Conservation (phyloP, 2,329 filamentous ascomycete genomes). For the Pleomassaria siparia region DNA sequence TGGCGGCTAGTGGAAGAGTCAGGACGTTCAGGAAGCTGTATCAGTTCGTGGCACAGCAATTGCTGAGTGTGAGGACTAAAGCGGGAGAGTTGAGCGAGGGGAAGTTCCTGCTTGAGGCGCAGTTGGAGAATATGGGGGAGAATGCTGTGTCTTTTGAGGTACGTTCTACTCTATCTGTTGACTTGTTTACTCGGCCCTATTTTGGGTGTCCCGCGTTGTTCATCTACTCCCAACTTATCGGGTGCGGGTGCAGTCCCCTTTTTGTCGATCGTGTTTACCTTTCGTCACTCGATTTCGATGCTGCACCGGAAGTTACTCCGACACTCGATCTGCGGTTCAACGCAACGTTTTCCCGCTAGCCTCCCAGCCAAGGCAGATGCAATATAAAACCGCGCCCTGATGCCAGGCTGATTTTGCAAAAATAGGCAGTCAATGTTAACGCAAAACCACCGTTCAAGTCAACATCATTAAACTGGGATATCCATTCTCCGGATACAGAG, state of each 20-base stretch:
- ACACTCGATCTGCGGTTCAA: no score
- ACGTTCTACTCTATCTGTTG: no score
- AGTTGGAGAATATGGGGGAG: constrained; percentile 93
- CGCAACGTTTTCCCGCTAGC: not conserved
- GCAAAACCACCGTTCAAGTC: constrained; percentile 57
- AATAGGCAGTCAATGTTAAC: constrained; percentile 47
- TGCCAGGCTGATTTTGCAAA: constrained; percentile 9
- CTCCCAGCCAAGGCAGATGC: not conserved
- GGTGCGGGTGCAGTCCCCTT: not conserved
- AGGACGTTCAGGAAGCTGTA: constrained; percentile 93
- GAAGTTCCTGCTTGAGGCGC: constrained; percentile 82
- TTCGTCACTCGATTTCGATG: constrained; percentile 7
- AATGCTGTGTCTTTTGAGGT: constrained; percentile 77
- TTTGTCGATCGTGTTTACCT: not conserved
- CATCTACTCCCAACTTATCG: constrained; percentile 11
- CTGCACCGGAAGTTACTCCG: constrained; percentile 17
- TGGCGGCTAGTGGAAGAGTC: constrained; percentile 61
- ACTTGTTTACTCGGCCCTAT: constrained; percentile 13
- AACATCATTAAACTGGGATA: constrained; percentile 58
- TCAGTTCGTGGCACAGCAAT: constrained; percentile 91
- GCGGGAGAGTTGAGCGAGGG: constrained; percentile 63
- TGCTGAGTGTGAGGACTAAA: constrained; percentile 89
- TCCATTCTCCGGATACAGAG: constrained; percentile 36
- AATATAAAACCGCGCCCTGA: no score
- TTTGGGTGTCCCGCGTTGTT: constrained; percentile 1